A percentile compares a stretch with the other conserved stretches of the same genome.
phyloP scores from a whole-genome alignment of 2,329 filamentous ascomycete genomes.

The Aureobasidium sp. region DNA sequence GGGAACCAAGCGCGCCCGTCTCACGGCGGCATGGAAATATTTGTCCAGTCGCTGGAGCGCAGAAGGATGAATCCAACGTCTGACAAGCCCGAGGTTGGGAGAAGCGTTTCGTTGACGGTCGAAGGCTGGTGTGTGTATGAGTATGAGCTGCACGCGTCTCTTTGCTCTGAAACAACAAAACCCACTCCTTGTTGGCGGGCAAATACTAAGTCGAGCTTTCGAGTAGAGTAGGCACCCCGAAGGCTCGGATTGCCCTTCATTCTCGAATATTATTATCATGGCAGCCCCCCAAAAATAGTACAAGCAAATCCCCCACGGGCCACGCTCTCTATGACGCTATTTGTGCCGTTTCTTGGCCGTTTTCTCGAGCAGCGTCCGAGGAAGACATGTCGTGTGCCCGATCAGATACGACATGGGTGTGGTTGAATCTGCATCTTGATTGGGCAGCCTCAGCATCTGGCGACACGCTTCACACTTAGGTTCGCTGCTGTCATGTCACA shows the following conservation, averaged over 20 bases:
- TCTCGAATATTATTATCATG: neutral
- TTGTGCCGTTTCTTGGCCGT: neutral
- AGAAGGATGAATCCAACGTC: neutral
- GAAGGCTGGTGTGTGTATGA: neutral
- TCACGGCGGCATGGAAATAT: slow-evolving; percentile 9
- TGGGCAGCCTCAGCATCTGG: neutral
- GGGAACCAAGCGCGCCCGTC: neutral
- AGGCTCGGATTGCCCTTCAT: neutral
- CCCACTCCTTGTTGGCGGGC: neutral
- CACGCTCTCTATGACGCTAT: neutral
- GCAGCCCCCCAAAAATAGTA: neutral
- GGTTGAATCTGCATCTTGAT: neutral
- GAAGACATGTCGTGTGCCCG: neutral
- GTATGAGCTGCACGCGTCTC: neutral
- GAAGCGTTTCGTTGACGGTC: neutral
- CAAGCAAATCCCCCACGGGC: neutral
- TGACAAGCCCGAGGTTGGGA: neutral
- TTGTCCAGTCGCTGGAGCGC: neutral
- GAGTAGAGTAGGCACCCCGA: neutral
- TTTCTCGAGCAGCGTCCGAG: neutral
- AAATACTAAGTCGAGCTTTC: too few relatives aligned
- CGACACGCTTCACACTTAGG: neutral
- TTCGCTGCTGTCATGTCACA: neutral
- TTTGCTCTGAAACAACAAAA: neutral
- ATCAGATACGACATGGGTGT: neutral